Percentiles rank a stretch among this genome's conserved stretches.
Conservation (phyloP, 345 rosid genomes). For the Citrus reticulata region DNA sequence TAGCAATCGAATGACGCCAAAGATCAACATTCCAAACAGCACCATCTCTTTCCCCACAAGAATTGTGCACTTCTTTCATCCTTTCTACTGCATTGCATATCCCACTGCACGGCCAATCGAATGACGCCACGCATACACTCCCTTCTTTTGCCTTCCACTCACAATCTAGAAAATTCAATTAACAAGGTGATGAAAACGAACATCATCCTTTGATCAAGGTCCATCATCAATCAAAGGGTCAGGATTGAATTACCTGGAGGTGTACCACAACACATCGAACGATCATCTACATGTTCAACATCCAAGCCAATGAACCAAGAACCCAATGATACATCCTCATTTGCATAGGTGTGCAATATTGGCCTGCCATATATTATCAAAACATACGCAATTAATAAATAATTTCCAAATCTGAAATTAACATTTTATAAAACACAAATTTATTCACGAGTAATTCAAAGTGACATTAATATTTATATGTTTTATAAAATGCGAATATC, state of each 20-base stretch:
- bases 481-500: neutral
- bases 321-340: slow-evolving; percentile 91
- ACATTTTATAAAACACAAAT: neutral
- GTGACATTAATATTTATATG: too few species aligned
- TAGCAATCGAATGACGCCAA: neutral
- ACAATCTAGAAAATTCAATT: slow-evolving; percentile 42
- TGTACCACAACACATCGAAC: slow-evolving; percentile 86
- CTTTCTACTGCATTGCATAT: slow-evolving; percentile 76
- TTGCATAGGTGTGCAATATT: slow-evolving; percentile 81
- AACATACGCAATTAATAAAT: neutral
- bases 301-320: slow-evolving; percentile 84
- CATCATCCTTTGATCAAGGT: neutral
- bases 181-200: neutral
- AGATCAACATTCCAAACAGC: slow-evolving; percentile 47
- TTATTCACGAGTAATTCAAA: too few species aligned
- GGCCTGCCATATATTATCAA: slow-evolving; percentile 34
- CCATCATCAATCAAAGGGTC: neutral
- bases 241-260: slow-evolving; percentile 51
- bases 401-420: neutral
- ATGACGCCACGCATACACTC: slow-evolving; percentile 75
- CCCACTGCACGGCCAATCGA: slow-evolving; percentile 91
- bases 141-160: slow-evolving; percentile 73
- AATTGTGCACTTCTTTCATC: slow-evolving; percentile 55
- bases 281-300: slow-evolving; percentile 78
- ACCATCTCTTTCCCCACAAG: slow-evolving; percentile 76